Percentiles rank a stretch among this genome's conserved stretches.
phyloP scores from a whole-genome alignment of 805 yeast genomes.

The Kuraishia floccosa region DNA sequence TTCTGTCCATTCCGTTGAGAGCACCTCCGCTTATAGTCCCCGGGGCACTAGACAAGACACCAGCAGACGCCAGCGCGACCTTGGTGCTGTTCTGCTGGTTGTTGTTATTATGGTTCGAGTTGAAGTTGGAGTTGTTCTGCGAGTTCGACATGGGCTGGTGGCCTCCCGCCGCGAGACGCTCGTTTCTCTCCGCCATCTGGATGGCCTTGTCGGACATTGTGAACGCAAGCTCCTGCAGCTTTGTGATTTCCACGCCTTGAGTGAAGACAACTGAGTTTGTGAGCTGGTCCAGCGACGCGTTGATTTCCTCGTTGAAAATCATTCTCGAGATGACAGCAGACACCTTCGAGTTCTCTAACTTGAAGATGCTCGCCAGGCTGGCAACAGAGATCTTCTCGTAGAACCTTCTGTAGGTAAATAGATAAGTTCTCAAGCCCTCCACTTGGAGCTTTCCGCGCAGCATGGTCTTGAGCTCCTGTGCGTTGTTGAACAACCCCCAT shows the following conservation, averaged over 20 bases:
- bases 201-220: constrained; percentile 73
- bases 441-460: constrained; percentile 70
- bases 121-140: constrained; percentile 14
- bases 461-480: constrained; percentile 57
- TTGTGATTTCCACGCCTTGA: constrained; percentile 70
- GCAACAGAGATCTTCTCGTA: constrained; percentile 64
- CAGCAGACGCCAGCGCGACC: constrained; percentile 18
- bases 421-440: constrained; percentile 88
- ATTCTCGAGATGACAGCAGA: constrained; percentile 58
- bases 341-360: constrained; percentile 44
- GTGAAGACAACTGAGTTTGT: constrained; percentile 55
- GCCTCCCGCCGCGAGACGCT: constrained; percentile 72
- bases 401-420: constrained; percentile 71
- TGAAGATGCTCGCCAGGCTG: constrained; percentile 57
- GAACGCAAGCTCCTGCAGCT: constrained; percentile 80
- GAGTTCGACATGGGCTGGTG: constrained; percentile 27
- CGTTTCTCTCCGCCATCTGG: constrained; percentile 74
- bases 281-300: constrained; percentile 63
- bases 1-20: constrained; percentile 22
- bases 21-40: constrained; percentile 25
- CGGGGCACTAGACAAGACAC: no score
- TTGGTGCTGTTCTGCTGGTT: constrained; percentile 15
- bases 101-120: constrained; percentile 12
- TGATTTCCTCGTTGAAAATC: constrained; percentile 68
- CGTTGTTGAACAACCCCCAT: constrained; percentile 74